Evolutionary conservation across 2,329 filamentous ascomycete species (phyloP).

Genomic region (Ophiocordyceps camponoti-leonardi): DNA sequence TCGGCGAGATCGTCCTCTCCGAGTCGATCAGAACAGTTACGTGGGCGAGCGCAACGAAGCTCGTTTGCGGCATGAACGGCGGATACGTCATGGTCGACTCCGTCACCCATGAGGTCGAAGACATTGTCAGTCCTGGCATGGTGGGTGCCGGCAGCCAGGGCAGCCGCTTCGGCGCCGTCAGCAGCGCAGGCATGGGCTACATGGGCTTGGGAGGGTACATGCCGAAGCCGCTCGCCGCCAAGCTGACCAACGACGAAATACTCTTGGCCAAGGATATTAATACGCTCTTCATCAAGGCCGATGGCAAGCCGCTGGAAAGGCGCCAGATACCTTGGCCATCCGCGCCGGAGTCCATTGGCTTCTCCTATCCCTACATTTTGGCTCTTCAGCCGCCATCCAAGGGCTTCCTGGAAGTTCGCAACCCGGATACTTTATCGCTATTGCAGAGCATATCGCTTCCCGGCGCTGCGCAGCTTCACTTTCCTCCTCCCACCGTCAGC

Average conservation of each 20-base stretch:
- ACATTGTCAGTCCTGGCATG: slow-evolving; percentile 62
- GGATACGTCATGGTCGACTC: slow-evolving; percentile 85
- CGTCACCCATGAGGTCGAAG: slow-evolving; percentile 51
- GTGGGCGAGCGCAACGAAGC: slow-evolving; percentile 74
- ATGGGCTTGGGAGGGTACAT: slow-evolving; percentile 88
- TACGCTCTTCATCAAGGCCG: slow-evolving; percentile 73
- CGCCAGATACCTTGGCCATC: slow-evolving; percentile 82
- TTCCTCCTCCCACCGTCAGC: slow-evolving; percentile 82
- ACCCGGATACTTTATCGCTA: slow-evolving; percentile 79
- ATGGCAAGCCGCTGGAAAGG: slow-evolving; percentile 67
- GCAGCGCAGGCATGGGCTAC: slow-evolving; percentile 82
- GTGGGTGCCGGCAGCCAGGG: slow-evolving; percentile 47
- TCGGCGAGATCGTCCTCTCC: slow-evolving; percentile 59
- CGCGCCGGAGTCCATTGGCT: slow-evolving; percentile 81
- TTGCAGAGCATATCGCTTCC: slow-evolving; percentile 73
- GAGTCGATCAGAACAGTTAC: slow-evolving; percentile 78
- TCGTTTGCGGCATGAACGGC: slow-evolving; percentile 81
- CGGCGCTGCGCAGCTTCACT: slow-evolving; percentile 70
- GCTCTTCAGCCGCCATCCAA: slow-evolving; percentile 71
- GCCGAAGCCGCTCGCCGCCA: slow-evolving; percentile 74
- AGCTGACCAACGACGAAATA: slow-evolving; percentile 67
- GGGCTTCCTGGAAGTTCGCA: slow-evolving; percentile 75
- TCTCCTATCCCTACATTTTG: slow-evolving; percentile 91
- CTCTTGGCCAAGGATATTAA: slow-evolving; percentile 96
- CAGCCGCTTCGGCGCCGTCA: slow-evolving; percentile 66